Evolutionary conservation across 2,329 filamentous ascomycete genomes (phyloP), one percentile per base, ranked within the genome.

Genomic region (Monosporascus sp.): DNA sequence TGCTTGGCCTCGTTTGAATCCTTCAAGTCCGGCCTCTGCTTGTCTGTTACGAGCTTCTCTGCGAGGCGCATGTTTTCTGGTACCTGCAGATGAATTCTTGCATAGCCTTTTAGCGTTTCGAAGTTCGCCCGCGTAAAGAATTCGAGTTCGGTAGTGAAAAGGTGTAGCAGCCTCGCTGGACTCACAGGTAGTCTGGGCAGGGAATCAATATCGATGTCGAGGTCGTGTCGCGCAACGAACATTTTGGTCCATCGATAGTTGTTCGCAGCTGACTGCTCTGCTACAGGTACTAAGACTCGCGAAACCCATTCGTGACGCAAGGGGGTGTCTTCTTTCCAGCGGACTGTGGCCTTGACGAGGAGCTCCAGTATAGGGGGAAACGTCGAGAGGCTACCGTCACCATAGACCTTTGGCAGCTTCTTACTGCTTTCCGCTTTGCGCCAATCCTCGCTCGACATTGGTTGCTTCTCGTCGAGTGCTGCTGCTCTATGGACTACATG

Each of bases 201-300:
- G 1, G 38, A n/a, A 6, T 65, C 51, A 0, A 50, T 48, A 15
- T 54, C 50, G 1, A 67, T 48, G 0, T 38, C 20, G n/a, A 72
- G 62, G 0, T 57, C 51, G 44, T 71, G 61, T 47, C 59, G 64
- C n/a, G 54, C 51, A 3, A 69, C 48, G 38, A 72, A 72, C 9
- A 69, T 47, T 0, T 54, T 45, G 22, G 64, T 62, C 69, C 70
- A 73, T 24, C 64, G 63, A 3, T 34, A 47, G 44, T 71, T 64
- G 20, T 65, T 67, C 1, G 37, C 36, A 17, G 62, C 62, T 0
- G 69, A 72, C 15, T 57, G 52, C 6, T 66, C 58, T 5, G 69
- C 11, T 2, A 60, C 51, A 1, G 52, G 52, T 20, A 64, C 52
- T 18, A 70, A 51, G 5, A 72, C 51, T 2, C 55, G 47, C 2